phyloP scores from a whole-genome alignment of 495 filamentous ascomycete species.

The Tuber umbilicatum region DNA sequence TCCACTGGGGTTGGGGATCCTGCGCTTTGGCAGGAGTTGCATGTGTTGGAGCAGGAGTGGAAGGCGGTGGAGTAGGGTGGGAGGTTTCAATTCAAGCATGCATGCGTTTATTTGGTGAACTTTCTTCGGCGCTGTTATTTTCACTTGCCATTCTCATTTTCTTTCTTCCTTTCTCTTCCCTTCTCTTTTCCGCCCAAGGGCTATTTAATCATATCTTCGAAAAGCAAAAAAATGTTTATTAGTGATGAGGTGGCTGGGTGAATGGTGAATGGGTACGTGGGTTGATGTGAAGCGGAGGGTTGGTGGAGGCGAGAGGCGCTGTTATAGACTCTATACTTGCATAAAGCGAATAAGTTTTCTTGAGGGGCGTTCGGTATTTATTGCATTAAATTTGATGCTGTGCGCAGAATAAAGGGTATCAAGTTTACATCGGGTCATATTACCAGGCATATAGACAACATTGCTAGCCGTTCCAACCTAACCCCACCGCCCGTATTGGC shows the following conservation, averaged over 20 bases:
- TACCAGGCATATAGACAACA: not conserved
- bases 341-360: not conserved
- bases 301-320: not conserved
- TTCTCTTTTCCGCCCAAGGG: constrained; percentile 11
- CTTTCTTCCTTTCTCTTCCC: constrained; percentile 5
- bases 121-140: constrained; percentile 8
- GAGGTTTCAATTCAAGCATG: not conserved
- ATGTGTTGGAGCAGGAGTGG: not conserved
- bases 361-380: not conserved
- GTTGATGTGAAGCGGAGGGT: not conserved
- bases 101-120: not conserved
- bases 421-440: not conserved
- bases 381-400: not conserved
- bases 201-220: constrained; percentile 25
- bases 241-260: not conserved
- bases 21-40: not conserved
- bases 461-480: not conserved
- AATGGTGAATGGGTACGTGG: not conserved
- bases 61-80: not conserved
- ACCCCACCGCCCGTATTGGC: not conserved
- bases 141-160: constrained; percentile 6
- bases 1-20: not conserved
- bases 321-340: not conserved
- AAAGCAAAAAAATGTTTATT: not conserved
- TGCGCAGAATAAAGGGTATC: not conserved